These are phyloP conservation scores for Ormosia emarginata DNA, from an alignment of 306 rosid genomes.

Conservation along the genomic window DNA sequence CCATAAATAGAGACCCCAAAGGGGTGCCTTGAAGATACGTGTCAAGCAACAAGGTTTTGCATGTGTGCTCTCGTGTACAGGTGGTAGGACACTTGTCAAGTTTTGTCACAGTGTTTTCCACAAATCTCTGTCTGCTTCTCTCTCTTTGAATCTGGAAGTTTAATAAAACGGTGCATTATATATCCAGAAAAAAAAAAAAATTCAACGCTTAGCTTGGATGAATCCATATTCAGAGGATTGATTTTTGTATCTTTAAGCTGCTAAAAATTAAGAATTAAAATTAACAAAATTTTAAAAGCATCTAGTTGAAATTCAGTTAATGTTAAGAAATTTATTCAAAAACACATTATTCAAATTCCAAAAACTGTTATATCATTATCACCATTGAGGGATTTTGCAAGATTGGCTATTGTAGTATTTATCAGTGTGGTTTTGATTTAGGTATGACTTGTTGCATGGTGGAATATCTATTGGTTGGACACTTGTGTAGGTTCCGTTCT, in stretches of 20 bases:
- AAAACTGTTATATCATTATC: not conserved
- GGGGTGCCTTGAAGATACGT: slow-evolving; percentile 37
- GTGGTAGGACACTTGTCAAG: slow-evolving; percentile 75
- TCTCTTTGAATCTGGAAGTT: slow-evolving; percentile 5
- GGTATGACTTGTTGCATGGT: not conserved
- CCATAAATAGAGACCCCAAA: slow-evolving; percentile 25
- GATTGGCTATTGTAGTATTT: not conserved
- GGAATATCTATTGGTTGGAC: slow-evolving; percentile 17
- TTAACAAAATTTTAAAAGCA: not conserved
- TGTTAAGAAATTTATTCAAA: not conserved
- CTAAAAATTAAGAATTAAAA: not conserved
- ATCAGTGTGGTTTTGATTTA: not conserved
- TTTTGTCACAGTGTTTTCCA: not conserved
- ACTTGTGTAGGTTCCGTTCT: not conserved
- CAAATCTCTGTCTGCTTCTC: not conserved
- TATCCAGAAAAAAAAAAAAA: not conserved
- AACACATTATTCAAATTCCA: not conserved
- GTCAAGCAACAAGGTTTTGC: slow-evolving; percentile 35
- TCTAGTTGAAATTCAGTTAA: not conserved
- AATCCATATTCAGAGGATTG: not conserved
- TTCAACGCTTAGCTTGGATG: not conserved
- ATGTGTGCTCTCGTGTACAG: slow-evolving; percentile 50
- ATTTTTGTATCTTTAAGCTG: not conserved
- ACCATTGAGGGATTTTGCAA: not conserved
- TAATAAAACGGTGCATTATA: slow-evolving; percentile 36